phyloP scores from a whole-genome alignment of 2,329 filamentous ascomycete species.

The Diplodia seriata region DNA sequence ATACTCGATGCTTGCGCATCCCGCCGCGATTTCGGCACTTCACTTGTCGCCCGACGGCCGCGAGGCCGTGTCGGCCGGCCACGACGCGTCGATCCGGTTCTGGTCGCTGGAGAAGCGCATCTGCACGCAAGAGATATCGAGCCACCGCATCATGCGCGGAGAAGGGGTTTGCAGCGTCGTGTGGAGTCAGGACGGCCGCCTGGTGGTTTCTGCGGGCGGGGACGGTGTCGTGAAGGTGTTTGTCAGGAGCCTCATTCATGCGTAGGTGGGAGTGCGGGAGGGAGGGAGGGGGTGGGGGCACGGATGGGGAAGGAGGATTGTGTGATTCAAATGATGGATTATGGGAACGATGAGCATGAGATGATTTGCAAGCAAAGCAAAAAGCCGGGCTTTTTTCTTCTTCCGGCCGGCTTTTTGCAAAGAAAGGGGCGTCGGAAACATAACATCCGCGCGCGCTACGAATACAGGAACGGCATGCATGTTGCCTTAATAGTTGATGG shows the following conservation, averaged over 20 bases:
- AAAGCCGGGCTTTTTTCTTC: too few species aligned
- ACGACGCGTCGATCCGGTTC: slow-evolving; percentile 94
- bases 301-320: neutral
- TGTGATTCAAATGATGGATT: slow-evolving; percentile 5
- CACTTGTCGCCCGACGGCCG: slow-evolving; percentile 91
- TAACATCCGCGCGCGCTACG: slow-evolving; percentile 1
- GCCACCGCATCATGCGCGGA: slow-evolving; percentile 90
- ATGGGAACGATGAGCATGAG: slow-evolving; percentile 14
- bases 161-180: slow-evolving; percentile 94
- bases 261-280: neutral
- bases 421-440: neutral
- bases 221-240: slow-evolving; percentile 97
- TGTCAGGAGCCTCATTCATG: slow-evolving; percentile 36
- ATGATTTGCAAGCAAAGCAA: neutral
- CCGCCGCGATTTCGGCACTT: slow-evolving; percentile 87
- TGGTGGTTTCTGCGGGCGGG: slow-evolving; percentile 92
- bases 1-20: slow-evolving; percentile 97
- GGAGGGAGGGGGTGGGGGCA: neutral
- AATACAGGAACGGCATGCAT: slow-evolving; percentile 20
- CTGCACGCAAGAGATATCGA: slow-evolving; percentile 94
- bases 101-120: slow-evolving; percentile 96
- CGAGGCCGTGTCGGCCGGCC: slow-evolving; percentile 93
- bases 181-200: slow-evolving; percentile 93
- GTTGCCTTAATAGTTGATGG: slow-evolving; percentile 22
- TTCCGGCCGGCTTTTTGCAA: too few species aligned